Base-by-base conservation (phyloP, 805 yeast genomes). In the Metschnikowia proteae region DNA sequence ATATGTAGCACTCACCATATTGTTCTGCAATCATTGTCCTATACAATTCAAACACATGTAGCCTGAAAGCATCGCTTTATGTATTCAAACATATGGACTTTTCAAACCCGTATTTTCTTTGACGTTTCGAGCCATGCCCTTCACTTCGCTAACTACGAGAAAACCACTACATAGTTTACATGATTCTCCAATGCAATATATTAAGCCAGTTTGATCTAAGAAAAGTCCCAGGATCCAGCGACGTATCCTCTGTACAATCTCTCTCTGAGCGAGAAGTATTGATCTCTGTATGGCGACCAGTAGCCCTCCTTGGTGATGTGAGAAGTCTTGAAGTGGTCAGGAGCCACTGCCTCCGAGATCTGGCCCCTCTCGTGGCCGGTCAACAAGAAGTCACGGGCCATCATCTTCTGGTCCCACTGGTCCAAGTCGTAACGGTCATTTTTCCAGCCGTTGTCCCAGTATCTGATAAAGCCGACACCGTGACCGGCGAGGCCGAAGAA, bases 321-420 rank as follows among this genome's bases (percentile, higher is more conserved):
- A 8, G 86, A 78, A n/a, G 87, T 82, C 70, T 83, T 86, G 76
- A 88, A 88, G 30, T 75, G 77, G 52, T 84, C 91, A 34, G 90
- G 89, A 3, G 95, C 96, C 36, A 76, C 68, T 5, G 90, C 78
- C 38, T 73, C 77, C 54, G 80, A 82, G 43, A 76, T 64, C 63
- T 86, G 92, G 34, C 83, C 91, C 62, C 96, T 76, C 60, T 70
- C 74, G 37, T 76, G 74, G 26, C 96, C 96, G 8, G 96, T 88
- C 60, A 88, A 71, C 55, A 92, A 75, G 61, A 78, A 74, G 66
- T 88, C 96, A 60, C 96, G 76, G 55, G 84, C 84, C 68, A 87
- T 81, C 76, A 71, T 61, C 53, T 61, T 69, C 48, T 69, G 68
- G 63, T 73, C 78, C 67, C 73, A 73, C 22, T 57, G 61, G 59